phyloP scores from a whole-genome alignment of 2,329 filamentous ascomycete species.

The Macrophomina phaseolina region DNA sequence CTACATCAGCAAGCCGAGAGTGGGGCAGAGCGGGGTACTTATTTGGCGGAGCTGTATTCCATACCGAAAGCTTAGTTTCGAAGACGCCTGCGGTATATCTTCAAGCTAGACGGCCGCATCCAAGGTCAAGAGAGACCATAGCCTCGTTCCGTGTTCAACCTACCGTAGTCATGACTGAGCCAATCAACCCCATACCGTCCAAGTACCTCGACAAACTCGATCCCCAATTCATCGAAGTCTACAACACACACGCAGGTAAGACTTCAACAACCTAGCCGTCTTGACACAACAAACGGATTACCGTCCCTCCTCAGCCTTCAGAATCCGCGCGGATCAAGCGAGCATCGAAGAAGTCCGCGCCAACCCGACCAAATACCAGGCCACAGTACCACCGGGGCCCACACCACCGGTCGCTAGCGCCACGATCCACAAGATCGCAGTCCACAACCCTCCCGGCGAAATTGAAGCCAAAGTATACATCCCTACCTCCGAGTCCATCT shows the following conservation, averaged over 20 bases:
- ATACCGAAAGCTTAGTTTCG: not conserved
- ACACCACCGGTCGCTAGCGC: slow-evolving; percentile 37
- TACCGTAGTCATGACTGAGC: not conserved
- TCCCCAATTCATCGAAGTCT: slow-evolving; percentile 47
- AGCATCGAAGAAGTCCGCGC: slow-evolving; percentile 11
- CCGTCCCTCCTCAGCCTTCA: slow-evolving; percentile 30
- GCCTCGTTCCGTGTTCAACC: not conserved
- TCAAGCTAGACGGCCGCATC: too few species aligned
- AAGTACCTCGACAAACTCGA: slow-evolving; percentile 40
- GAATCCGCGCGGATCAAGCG: slow-evolving; percentile 29
- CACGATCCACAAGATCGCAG: slow-evolving; percentile 32
- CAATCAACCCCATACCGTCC: slow-evolving; percentile 5
- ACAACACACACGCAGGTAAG: slow-evolving; percentile 42
- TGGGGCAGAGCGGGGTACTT: not conserved
- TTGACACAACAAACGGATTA: not conserved
- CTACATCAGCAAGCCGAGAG: not conserved
- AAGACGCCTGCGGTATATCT: too few species aligned
- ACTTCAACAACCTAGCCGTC: slow-evolving; percentile 31
- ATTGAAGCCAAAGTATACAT: slow-evolving; percentile 39
- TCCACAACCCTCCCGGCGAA: not conserved
- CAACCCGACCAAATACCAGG: slow-evolving; percentile 32
- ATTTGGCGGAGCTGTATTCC: not conserved
- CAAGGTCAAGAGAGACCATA: too few species aligned
- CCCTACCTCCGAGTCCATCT: slow-evolving; percentile 44
- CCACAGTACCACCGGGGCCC: slow-evolving; percentile 37